phyloP scores from a whole-genome alignment of 768 basidiomycete genomes.

The Russula abietina region DNA sequence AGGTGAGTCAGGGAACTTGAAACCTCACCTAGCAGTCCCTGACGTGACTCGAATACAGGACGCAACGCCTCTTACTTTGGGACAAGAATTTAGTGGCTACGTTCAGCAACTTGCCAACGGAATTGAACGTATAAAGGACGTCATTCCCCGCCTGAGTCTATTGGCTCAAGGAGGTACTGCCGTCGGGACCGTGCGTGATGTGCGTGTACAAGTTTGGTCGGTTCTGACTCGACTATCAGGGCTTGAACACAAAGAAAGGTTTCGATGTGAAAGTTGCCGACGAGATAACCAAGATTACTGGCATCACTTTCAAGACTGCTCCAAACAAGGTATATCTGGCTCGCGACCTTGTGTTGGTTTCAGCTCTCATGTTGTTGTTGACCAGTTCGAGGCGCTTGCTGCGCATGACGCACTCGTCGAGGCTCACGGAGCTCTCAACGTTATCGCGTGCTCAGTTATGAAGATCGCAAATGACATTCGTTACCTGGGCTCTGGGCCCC shows the following conservation, averaged over 20 bases:
- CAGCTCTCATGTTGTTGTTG: not conserved
- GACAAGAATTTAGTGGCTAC: constrained; percentile 98
- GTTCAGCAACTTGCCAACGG: constrained; percentile 91
- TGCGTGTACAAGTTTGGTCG: not conserved
- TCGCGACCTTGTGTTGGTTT: not conserved
- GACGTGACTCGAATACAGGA: constrained; percentile 47
- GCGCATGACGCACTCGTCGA: constrained; percentile 98
- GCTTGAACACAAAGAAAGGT: constrained; percentile 92
- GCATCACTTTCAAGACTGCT: constrained; percentile 88
- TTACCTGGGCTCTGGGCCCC: constrained; percentile 94
- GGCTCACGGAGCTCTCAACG: constrained; percentile 93
- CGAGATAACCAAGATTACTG: constrained; percentile 88
- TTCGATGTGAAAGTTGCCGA: constrained; percentile 93
- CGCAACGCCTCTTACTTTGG: constrained; percentile 94
- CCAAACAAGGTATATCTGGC: constrained; percentile 80
- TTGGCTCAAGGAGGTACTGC: constrained; percentile 98
- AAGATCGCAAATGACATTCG: constrained; percentile 99
- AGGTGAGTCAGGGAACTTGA: constrained; percentile 38
- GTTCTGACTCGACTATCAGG: constrained; percentile 42
- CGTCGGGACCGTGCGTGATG: constrained; percentile 82
- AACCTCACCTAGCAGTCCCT: not conserved
- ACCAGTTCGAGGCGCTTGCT: constrained; percentile 93
- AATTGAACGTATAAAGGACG: constrained; percentile 75
- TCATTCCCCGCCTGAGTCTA: constrained; percentile 77
- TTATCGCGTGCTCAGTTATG: constrained; percentile 94